A percentile compares a stretch with the other conserved stretches of the same genome.
phyloP scores from a whole-genome alignment of 768 basidiomycete species.

The Phylloporus sp. region DNA sequence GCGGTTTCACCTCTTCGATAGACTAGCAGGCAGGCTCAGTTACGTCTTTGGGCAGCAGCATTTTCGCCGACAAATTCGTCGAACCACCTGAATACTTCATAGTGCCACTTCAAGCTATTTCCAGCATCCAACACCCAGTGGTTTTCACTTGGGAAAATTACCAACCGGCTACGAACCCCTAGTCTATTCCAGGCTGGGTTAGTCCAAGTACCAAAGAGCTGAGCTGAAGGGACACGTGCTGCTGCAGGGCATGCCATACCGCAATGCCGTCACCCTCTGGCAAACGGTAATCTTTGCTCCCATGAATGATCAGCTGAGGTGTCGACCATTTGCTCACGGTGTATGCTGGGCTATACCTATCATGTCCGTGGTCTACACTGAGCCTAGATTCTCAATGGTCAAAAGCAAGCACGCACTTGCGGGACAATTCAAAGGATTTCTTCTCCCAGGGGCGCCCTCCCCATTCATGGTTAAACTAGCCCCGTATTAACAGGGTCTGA shows the following conservation, averaged over 20 bases:
- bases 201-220: neutral
- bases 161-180: slow-evolving; percentile 68
- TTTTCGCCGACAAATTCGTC: slow-evolving; percentile 54
- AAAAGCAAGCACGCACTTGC: slow-evolving; percentile 42
- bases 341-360: slow-evolving; percentile 73
- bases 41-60: slow-evolving; percentile 2
- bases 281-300: slow-evolving; percentile 84
- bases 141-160: slow-evolving; percentile 88
- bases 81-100: slow-evolving; percentile 92
- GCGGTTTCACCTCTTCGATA: neutral
- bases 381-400: neutral
- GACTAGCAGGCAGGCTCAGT: slow-evolving; percentile 1
- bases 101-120: slow-evolving; percentile 91
- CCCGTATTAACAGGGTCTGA: neutral
- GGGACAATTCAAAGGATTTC: slow-evolving; percentile 48
- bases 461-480: slow-evolving; percentile 84
- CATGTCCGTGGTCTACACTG: neutral
- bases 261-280: slow-evolving; percentile 82
- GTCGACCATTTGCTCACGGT: slow-evolving; percentile 84
- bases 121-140: slow-evolving; percentile 87
- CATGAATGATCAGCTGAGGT: slow-evolving; percentile 80
- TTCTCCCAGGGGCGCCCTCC: slow-evolving; percentile 77
- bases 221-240: slow-evolving; percentile 44
- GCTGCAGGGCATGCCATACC: slow-evolving; percentile 81
- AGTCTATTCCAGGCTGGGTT: slow-evolving; percentile 39